Evolutionary conservation across 2,329 filamentous ascomycete species (phyloP).

Genomic region (Corinectria fuckeliana): DNA sequence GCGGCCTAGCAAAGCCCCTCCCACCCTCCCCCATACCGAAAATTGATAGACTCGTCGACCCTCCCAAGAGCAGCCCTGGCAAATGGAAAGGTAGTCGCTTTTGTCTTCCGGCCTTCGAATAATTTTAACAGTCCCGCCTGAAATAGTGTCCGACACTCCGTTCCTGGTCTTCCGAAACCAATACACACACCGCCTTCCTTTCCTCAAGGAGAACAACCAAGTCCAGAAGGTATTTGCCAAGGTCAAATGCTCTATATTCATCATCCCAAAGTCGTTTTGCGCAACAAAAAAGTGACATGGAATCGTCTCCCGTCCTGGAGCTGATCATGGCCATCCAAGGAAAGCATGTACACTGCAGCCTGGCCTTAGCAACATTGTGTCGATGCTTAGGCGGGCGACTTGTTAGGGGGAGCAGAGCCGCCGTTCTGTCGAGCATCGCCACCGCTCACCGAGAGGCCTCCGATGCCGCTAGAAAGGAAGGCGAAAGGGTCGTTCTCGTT

Average conservation of each 20-base stretch:
- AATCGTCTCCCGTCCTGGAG: constrained; percentile 30
- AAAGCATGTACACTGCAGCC: constrained; percentile 38
- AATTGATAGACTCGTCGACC: constrained; percentile 36
- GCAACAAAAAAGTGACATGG: constrained; percentile 37
- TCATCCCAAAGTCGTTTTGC: constrained; percentile 49
- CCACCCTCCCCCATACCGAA: constrained; percentile 42
- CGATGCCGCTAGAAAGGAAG: constrained; percentile 77
- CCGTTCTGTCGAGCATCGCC: constrained; percentile 69
- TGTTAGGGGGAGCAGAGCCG: constrained; percentile 60
- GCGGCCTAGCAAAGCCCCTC: constrained; percentile 39
- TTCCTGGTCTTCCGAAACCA: constrained; percentile 46
- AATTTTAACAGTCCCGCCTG: constrained; percentile 44
- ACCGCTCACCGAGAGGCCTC: constrained; percentile 73
- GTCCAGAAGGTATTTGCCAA: constrained; percentile 54
- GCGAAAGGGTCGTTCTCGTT: constrained; percentile 78
- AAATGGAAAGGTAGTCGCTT: constrained; percentile 45
- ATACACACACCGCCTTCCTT: constrained; percentile 47
- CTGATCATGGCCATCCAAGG: constrained; percentile 35
- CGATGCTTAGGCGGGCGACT: constrained; percentile 61
- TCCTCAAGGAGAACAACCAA: constrained; percentile 49
- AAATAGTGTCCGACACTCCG: constrained; percentile 49
- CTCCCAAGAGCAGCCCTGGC: constrained; percentile 45
- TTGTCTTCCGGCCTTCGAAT: constrained; percentile 49
- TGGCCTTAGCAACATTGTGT: constrained; percentile 27
- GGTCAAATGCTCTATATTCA: constrained; percentile 54